phyloP scores from a whole-genome alignment of 495 filamentous ascomycete genomes.

The Pseudevernia furfuracea region DNA sequence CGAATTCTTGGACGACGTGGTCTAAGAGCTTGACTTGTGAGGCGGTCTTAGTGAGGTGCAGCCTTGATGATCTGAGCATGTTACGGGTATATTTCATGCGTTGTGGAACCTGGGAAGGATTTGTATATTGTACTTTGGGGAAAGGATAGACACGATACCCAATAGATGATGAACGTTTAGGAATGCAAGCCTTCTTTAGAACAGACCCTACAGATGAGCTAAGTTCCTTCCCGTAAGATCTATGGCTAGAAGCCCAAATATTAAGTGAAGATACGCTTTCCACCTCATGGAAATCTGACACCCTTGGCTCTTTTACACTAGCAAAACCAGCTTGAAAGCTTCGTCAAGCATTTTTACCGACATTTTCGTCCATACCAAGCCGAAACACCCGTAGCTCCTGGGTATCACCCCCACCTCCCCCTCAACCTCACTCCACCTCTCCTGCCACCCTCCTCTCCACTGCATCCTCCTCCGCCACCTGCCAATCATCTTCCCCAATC shows the following conservation, averaged over 20 bases:
- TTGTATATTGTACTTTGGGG: neutral
- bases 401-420: neutral
- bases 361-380: neutral
- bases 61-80: neutral
- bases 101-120: neutral
- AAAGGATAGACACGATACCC: neutral
- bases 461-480: slow-evolving; percentile 63
- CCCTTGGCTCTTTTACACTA: neutral
- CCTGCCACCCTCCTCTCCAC: slow-evolving; percentile 45
- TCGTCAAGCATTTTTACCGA: neutral
- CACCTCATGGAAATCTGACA: neutral
- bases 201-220: neutral
- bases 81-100: neutral
- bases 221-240: neutral
- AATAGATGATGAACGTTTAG: neutral
- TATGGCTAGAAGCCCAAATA: neutral
- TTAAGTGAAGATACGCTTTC: neutral
- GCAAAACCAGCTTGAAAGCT: neutral
- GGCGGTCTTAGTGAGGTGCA: neutral
- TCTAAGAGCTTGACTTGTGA: neutral
- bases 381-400: neutral
- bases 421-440: slow-evolving; percentile 11
- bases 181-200: neutral
- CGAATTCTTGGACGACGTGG: neutral
- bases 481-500: slow-evolving; percentile 73